Percentiles rank a stretch among this genome's conserved stretches.
phyloP scores from a whole-genome alignment of 352 stramenopile genomes.

The Thraustochytrium striatum region DNA sequence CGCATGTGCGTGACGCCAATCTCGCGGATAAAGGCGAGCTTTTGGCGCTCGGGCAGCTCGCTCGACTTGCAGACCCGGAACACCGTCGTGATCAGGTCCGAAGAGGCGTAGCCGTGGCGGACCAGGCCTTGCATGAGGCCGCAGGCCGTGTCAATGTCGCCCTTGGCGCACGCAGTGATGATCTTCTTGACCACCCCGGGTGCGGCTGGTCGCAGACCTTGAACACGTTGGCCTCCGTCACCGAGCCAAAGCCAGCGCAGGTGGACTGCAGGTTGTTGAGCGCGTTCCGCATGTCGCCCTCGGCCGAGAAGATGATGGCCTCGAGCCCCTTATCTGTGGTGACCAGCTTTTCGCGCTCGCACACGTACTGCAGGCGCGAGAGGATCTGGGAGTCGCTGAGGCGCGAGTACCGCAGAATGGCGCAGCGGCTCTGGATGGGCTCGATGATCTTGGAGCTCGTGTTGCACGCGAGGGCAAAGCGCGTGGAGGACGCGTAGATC shows the following conservation, averaged over 20 bases:
- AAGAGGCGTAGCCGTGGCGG: constrained; percentile 57
- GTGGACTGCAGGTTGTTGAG: constrained; percentile 99
- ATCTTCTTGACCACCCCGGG: constrained; percentile 80
- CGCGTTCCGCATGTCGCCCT: constrained; percentile 98
- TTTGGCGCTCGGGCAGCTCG: constrained; percentile 73
- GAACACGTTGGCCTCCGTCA: constrained; percentile 93
- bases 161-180: constrained; percentile 71
- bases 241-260: constrained; percentile 82
- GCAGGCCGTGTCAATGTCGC: constrained; percentile 76
- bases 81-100: constrained; percentile 31
- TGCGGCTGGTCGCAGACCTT: constrained; percentile 93
- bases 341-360: constrained; percentile 76
- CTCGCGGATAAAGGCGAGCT: constrained; percentile 81
- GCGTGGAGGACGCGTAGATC: constrained; percentile 93
- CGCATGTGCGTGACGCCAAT: constrained; percentile 91
- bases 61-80: constrained; percentile 41
- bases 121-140: constrained; percentile 67
- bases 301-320: constrained; percentile 96
- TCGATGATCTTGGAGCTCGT: constrained; percentile 99
- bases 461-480: constrained; percentile 98
- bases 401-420: constrained; percentile 92
- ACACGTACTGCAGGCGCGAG: constrained; percentile 84
- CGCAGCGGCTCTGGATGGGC: constrained; percentile 95
- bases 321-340: constrained; percentile 84
- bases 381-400: constrained; percentile 93